These are phyloP conservation scores for Fusarium sp. DNA, from an alignment of 2,329 filamentous ascomycete species.

Conservation along the genomic window DNA sequence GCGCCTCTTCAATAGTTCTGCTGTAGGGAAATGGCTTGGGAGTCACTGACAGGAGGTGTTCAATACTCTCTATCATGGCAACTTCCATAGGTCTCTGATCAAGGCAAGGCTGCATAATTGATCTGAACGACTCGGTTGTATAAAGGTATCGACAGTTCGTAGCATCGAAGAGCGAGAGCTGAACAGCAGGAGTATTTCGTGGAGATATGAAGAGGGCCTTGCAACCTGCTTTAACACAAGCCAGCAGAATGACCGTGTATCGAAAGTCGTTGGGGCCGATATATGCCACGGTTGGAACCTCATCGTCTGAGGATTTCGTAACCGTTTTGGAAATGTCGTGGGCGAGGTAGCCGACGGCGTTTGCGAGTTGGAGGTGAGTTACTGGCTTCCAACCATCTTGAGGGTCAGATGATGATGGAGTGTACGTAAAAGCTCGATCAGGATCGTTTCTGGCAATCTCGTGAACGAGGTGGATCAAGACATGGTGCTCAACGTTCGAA, in stretches of 20 bases:
- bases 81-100: neutral
- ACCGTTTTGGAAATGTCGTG: neutral
- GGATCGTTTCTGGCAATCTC: neutral
- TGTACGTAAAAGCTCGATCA: rapidly evolving
- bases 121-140: neutral
- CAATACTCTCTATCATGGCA: neutral
- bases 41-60: neutral
- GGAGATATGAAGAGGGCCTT: neutral
- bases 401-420: neutral
- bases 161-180: neutral
- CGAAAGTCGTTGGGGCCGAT: neutral
- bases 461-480: neutral
- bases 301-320: neutral
- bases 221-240: neutral
- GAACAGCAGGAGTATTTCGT: neutral
- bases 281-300: neutral
- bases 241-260: neutral
- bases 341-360: neutral
- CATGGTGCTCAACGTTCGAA: neutral
- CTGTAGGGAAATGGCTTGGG: neutral
- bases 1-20: neutral
- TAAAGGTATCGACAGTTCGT: neutral
- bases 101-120: neutral
- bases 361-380: neutral
- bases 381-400: neutral